These are phyloP conservation scores for Fusarium sp. DNA, from an alignment of 2,329 filamentous ascomycete species.

Conservation along the genomic window DNA sequence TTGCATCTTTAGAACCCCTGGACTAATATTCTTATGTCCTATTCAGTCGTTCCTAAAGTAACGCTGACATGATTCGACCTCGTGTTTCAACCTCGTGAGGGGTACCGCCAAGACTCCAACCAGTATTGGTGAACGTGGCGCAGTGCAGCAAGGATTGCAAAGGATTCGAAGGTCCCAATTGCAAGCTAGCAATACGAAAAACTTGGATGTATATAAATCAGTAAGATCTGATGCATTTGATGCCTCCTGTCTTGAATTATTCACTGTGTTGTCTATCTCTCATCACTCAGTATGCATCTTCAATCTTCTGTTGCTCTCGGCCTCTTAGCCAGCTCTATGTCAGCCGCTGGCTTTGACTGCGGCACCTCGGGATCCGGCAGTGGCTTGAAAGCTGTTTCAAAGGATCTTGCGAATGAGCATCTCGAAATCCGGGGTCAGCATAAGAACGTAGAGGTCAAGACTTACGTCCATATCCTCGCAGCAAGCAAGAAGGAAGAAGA, in stretches of 20 bases:
- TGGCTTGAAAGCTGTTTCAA: not conserved
- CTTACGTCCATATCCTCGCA: conserved; percentile 17
- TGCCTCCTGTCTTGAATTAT: fast-evolving
- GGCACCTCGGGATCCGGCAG: conserved; percentile 1
- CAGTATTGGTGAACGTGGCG: not conserved
- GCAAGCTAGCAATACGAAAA: not conserved
- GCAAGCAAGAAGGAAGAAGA: conserved; percentile 19
- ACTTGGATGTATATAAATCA: not conserved
- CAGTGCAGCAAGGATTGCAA: not conserved
- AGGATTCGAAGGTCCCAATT: fast-evolving
- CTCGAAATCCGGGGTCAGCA: not conserved
- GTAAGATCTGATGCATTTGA: fast-evolving
- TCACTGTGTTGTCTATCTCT: not conserved
- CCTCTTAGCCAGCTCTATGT: not conserved
- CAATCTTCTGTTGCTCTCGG: conserved; percentile 4
- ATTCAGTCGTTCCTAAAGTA: not conserved
- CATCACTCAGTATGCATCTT: not conserved
- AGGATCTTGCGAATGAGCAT: not conserved
- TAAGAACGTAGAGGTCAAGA: conserved; percentile 7
- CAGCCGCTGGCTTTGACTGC: not conserved
- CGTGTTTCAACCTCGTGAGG: not conserved
- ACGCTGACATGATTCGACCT: not conserved
- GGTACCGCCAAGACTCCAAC: not conserved
- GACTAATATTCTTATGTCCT: not conserved
- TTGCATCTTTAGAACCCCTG: not conserved